These are phyloP conservation scores for Physaria fendleri DNA, from an alignment of 345 rosid genomes.

Conservation along the genomic window DNA sequence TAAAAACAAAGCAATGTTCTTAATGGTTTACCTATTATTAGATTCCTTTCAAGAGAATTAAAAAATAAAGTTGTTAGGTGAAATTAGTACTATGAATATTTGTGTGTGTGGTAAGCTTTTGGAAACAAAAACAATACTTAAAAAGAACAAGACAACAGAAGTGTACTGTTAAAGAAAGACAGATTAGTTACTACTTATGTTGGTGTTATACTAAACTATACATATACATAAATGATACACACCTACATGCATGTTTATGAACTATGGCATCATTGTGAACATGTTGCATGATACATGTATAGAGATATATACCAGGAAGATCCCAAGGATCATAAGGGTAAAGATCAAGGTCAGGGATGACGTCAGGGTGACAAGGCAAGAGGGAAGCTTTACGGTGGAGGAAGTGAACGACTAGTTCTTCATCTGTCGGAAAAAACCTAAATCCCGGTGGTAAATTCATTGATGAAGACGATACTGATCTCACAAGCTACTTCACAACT, in stretches of 20 bases:
- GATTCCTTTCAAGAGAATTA: slow-evolving; percentile 25
- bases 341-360: slow-evolving; percentile 92
- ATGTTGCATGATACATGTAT: slow-evolving; percentile 3
- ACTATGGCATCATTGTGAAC: not conserved
- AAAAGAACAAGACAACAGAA: slow-evolving; percentile 26
- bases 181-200: slow-evolving; percentile 25
- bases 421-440: slow-evolving; percentile 78
- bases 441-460: slow-evolving; percentile 86
- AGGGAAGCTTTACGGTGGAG: slow-evolving; percentile 85
- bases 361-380: slow-evolving; percentile 84
- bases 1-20: slow-evolving; percentile 23
- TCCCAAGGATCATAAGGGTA: slow-evolving; percentile 94
- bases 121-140: slow-evolving; percentile 28
- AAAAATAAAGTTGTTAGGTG: slow-evolving; percentile 19
- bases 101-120: slow-evolving; percentile 26
- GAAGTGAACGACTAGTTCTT: slow-evolving; percentile 91
- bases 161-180: slow-evolving; percentile 7
- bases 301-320: slow-evolving; percentile 51
- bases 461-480: slow-evolving; percentile 2
- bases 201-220: slow-evolving; percentile 21
- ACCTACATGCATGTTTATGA: slow-evolving; percentile 9
- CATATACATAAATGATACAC: slow-evolving; percentile 6
- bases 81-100: slow-evolving; percentile 11
- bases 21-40: slow-evolving; percentile 20
- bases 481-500: slow-evolving; percentile 13